These are phyloP conservation scores for Populus davidiana DNA, from an alignment of 345 rosid species.

Conservation along the genomic window DNA sequence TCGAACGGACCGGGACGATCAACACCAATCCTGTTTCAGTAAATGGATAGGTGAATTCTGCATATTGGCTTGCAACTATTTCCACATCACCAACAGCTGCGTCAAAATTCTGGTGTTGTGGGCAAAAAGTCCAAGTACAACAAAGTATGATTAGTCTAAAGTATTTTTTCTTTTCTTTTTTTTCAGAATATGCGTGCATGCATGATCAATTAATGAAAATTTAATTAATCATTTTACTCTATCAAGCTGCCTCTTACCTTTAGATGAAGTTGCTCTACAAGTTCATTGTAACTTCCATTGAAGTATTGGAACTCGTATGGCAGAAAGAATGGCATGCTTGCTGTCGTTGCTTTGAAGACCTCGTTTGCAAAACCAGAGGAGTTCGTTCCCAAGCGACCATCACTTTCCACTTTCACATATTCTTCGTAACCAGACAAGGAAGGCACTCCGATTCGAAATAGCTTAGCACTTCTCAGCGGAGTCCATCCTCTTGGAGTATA, in stretches of 20 bases:
- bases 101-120: conserved; percentile 4
- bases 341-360: not conserved
- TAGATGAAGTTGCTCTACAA: conserved; percentile 20
- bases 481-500: conserved; percentile 29
- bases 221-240: no score
- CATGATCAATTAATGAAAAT: no score
- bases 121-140: no score
- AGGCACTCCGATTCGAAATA: conserved; percentile 27
- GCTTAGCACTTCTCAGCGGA: not conserved
- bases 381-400: not conserved
- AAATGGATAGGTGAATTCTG: conserved; percentile 24
- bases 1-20: conserved; percentile 15
- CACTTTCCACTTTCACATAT: not conserved
- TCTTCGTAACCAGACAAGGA: not conserved
- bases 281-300: conserved; percentile 8
- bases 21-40: conserved; percentile 23
- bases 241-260: conserved; percentile 10
- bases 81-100: conserved; percentile 11
- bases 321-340: conserved; percentile 10
- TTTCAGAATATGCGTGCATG: no score
- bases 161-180: no score
- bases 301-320: conserved; percentile 1
- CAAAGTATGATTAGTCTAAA: no score
- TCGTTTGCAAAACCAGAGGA: conserved; percentile 19
- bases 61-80: conserved; percentile 7